A percentile compares a stretch with the other conserved stretches of the same genome.
Conservation (phyloP, 2,329 filamentous ascomycete species). For the Chalaropsis thielavioides region DNA sequence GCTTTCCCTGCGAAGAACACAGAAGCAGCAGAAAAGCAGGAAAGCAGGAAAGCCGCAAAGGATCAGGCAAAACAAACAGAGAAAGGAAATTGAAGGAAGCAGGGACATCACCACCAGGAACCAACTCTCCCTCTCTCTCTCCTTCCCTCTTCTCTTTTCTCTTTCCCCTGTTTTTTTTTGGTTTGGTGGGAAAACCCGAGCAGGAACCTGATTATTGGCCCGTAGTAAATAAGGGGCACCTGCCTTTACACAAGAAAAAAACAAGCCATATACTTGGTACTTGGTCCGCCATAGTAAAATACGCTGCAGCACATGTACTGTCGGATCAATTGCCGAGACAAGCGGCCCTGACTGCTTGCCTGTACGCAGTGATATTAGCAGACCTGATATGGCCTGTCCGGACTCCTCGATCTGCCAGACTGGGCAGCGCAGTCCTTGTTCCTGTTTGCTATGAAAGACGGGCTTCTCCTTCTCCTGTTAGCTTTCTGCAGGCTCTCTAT, state of each 20-base stretch:
- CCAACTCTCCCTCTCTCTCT: not conserved
- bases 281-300: not conserved
- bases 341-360: not conserved
- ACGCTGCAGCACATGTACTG: not conserved
- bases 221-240: not conserved
- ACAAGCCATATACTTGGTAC: too few relatives aligned
- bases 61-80: not conserved
- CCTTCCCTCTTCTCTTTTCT: not conserved
- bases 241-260: not conserved
- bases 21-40: not conserved
- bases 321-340: constrained; percentile 6
- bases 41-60: not conserved
- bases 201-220: not conserved
- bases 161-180: not conserved
- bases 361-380: not conserved
- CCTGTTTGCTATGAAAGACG: not conserved
- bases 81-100: constrained; percentile 16
- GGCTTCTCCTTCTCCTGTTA: not conserved
- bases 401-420: not conserved
- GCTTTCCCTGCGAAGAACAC: not conserved
- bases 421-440: not conserved
- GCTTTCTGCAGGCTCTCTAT: constrained; percentile 10
- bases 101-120: not conserved
- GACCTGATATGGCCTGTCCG: not conserved
- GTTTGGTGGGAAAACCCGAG: not conserved